Evolutionary conservation across 305 asterid species (phyloP).

Genomic region (Solanum hybrid): DNA sequence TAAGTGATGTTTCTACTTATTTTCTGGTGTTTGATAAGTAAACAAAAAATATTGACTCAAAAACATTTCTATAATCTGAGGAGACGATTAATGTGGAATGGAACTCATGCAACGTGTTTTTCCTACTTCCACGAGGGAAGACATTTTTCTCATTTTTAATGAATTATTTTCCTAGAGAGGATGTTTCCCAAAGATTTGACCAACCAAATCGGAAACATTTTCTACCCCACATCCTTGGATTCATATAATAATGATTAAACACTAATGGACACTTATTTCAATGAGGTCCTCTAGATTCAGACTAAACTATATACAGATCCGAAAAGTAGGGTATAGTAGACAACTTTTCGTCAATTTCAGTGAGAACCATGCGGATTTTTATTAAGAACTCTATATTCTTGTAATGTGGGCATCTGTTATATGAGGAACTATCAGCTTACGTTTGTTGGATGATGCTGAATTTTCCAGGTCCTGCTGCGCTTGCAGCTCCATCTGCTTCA

Average conservation of each 20-base stretch:
- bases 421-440: background rate
- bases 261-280: background rate
- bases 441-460: slow-evolving; percentile 1
- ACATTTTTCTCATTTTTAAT: background rate
- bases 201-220: background rate
- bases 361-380: background rate
- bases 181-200: background rate
- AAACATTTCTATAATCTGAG: background rate
- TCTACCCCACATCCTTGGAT: background rate
- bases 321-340: background rate
- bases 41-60: background rate
- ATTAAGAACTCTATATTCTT: background rate
- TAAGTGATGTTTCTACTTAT: background rate
- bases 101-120: background rate
- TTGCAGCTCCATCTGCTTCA: slow-evolving; percentile 33
- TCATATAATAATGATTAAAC: background rate
- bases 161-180: background rate
- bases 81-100: background rate
- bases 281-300: background rate
- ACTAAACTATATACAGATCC: background rate
- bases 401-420: background rate
- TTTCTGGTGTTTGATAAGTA: background rate
- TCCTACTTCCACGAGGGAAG: background rate
- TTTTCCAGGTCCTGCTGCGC: slow-evolving; percentile 34
- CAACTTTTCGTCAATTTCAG: background rate